Evolutionary conservation across 768 basidiomycete genomes (phyloP).

Genomic region (Suillus luteus): DNA sequence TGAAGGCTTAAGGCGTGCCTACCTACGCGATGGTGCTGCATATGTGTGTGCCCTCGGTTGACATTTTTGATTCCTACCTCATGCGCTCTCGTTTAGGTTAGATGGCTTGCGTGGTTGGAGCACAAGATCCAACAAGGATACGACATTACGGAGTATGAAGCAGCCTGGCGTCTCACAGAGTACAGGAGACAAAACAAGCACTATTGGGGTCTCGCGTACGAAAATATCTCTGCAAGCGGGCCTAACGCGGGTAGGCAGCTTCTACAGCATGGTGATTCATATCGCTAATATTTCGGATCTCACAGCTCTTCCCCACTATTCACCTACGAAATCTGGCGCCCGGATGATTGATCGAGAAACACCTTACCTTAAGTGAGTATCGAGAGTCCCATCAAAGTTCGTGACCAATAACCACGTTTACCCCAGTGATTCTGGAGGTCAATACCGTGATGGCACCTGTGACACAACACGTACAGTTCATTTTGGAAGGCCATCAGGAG

Average conservation of each 20-base stretch:
- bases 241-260: constrained; percentile 69
- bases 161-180: constrained; percentile 79
- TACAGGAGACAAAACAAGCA: constrained; percentile 70
- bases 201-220: constrained; percentile 85
- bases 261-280: background rate
- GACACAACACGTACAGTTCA: constrained; percentile 83
- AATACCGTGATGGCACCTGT: constrained; percentile 89
- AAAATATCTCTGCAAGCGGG: constrained; percentile 87
- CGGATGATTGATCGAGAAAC: constrained; percentile 72
- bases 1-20: constrained; percentile 79
- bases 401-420: constrained; percentile 19
- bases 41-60: constrained; percentile 52
- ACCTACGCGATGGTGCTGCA: constrained; percentile 87
- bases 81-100: constrained; percentile 42
- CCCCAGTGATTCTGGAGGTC: constrained; percentile 86
- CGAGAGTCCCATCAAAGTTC: constrained; percentile 14
- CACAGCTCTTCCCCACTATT: constrained; percentile 88
- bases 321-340: constrained; percentile 69
- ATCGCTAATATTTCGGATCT: constrained; percentile 5
- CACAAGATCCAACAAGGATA: constrained; percentile 73
- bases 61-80: constrained; percentile 15
- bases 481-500: constrained; percentile 84
- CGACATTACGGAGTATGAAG: constrained; percentile 90
- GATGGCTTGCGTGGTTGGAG: constrained; percentile 92
- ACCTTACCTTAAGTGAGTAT: constrained; percentile 85